These are phyloP conservation scores for Fereydounia khargensis DNA, from an alignment of 1,284 basidiomycete species.

Conservation along the genomic window DNA sequence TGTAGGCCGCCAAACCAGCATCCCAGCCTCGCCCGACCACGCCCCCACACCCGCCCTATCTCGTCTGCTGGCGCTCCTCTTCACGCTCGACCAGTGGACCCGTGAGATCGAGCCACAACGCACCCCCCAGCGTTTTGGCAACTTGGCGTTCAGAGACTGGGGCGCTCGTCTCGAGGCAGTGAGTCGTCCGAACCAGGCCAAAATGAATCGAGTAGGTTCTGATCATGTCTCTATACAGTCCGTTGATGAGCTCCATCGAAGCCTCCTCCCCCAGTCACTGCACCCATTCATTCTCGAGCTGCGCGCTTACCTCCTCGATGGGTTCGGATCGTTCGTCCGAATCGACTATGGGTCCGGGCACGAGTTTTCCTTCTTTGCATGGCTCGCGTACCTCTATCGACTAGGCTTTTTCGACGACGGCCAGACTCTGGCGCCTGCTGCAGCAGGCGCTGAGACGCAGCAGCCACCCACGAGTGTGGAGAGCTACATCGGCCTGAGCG, in stretches of 20 bases:
- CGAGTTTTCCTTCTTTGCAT: constrained; percentile 62
- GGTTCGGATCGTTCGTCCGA: constrained; percentile 85
- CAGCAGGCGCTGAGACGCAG: not conserved
- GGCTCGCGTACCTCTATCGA: constrained; percentile 41
- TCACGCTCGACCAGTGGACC: constrained; percentile 74
- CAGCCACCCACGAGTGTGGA: constrained; percentile 19
- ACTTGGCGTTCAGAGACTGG: constrained; percentile 87
- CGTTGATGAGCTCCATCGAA: constrained; percentile 48
- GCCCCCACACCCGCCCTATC: too few relatives aligned
- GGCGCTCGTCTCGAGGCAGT: constrained; percentile 74
- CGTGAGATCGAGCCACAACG: constrained; percentile 74
- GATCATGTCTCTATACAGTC: too few relatives aligned
- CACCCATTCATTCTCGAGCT: constrained; percentile 65
- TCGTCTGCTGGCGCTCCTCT: constrained; percentile 65
- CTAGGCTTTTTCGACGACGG: constrained; percentile 25
- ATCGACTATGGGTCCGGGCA: constrained; percentile 98
- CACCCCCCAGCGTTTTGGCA: constrained; percentile 90
- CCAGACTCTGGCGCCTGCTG: not conserved
- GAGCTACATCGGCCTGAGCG: constrained; percentile 58
- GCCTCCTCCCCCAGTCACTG: constrained; percentile 62
- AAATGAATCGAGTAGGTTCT: too few relatives aligned
- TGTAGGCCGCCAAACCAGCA: too few relatives aligned
- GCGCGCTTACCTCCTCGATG: constrained; percentile 73
- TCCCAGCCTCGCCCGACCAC: too few relatives aligned
- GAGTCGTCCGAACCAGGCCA: too few relatives aligned